Evolutionary conservation across 495 filamentous ascomycete species (phyloP), one percentile per base, ranked within the genome.

Genomic region (Hypoxylon subgilvum): DNA sequence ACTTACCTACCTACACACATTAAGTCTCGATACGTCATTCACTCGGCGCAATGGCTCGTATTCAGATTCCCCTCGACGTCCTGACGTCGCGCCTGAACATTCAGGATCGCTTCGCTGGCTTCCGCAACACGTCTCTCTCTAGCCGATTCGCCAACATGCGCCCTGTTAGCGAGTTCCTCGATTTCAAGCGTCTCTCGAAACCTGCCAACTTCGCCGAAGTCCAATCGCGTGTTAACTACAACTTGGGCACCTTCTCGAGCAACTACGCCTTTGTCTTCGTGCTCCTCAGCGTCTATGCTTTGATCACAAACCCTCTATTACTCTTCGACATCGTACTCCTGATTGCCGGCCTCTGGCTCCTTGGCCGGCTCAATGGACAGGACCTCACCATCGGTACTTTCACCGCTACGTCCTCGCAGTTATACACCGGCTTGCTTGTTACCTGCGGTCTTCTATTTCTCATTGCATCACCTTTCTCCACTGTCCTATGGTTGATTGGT

Each of bases 201-300:
- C 95, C 94, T 3, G 82, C 80, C 61, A 93, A 92, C 74, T 96
- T 97, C 63, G 84, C 75, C 63, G 94, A 97, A 69, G 84, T 89
- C 49, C 94, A 98, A 74, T 93, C 88, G 74, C 86, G 94, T 48
- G 87, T 96, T 72, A 96, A 96, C 78, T 98, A 96, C 87, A 98
- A 98, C 72, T 79, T 98, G 47, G 84, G 87, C 69, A 88, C 97
- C 79, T 98, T 96, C 81, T 93, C 91, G 49, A 97, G 91, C 88
- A 98, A 98, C 78, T 98, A 98, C 84, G 88, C 88, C 61, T 87
- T 88, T 54, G 84, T 98, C 52, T 96, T 97, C 74, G 80, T 87
- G 51, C 95, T 97, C 85, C 86, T 98, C 60, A 88, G 86, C 79
- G 89, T 98, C 80, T 98, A 98, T 83, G 87, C 89, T 69, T 73